Conservation (phyloP, 169 alveolate species). For the Cryptosporidium ubiquitum region DNA sequence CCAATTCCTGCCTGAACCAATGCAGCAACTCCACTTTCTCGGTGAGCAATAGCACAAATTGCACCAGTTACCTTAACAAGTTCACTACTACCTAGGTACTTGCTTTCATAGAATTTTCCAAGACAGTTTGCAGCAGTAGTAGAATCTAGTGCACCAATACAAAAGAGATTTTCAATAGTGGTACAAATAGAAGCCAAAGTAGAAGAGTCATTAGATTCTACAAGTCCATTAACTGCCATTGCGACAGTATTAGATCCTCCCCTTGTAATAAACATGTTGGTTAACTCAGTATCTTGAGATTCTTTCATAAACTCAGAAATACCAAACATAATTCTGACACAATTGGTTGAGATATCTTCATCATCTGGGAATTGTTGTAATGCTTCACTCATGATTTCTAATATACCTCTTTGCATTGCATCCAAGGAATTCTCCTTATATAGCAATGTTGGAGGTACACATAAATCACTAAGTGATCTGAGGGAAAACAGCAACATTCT, state of each 20-base stretch:
- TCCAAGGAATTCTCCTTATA: slow-evolving; percentile 90
- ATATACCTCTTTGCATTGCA: slow-evolving; percentile 88
- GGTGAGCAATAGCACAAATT: slow-evolving; percentile 42
- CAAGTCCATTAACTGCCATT: slow-evolving; percentile 76
- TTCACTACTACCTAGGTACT: slow-evolving; percentile 54
- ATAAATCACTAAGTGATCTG: slow-evolving; percentile 90
- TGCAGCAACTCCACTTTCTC: slow-evolving; percentile 42
- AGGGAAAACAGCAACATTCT: slow-evolving; percentile 92
- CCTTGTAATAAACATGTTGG: slow-evolving; percentile 74
- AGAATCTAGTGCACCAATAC: slow-evolving; percentile 12
- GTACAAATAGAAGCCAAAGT: slow-evolving; percentile 15
- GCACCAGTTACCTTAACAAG: slow-evolving; percentile 36
- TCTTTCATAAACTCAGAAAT: slow-evolving; percentile 88
- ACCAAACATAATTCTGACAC: slow-evolving; percentile 85
- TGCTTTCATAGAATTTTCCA: slow-evolving; percentile 63
- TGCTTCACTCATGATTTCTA: slow-evolving; percentile 87
- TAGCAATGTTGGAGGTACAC: slow-evolving; percentile 88
- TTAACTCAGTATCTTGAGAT: slow-evolving; percentile 79
- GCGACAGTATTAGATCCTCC: slow-evolving; percentile 86
- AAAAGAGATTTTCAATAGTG: slow-evolving; percentile 44
- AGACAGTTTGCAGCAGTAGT: slow-evolving; percentile 22
- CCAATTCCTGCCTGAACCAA: slow-evolving; percentile 62
- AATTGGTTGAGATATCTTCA: slow-evolving; percentile 87
- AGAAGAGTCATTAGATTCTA: slow-evolving; percentile 47
- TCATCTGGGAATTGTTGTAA: slow-evolving; percentile 89